These are phyloP conservation scores for Senna siamea DNA, from an alignment of 306 rosid species.

Conservation along the genomic window DNA sequence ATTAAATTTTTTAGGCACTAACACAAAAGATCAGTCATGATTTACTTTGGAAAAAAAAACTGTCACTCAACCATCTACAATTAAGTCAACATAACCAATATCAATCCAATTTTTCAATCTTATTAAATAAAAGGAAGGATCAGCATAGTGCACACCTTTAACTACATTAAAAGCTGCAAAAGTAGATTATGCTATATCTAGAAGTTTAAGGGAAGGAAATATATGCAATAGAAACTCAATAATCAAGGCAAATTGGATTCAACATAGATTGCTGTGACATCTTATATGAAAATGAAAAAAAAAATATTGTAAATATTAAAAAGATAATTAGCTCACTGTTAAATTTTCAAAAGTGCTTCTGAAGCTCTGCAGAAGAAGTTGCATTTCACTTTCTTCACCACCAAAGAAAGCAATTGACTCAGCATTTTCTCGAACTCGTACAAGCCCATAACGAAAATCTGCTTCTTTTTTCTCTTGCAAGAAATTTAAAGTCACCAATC, in stretches of 20 bases:
- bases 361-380: conserved; percentile 89
- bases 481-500: conserved; percentile 77
- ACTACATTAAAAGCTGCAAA: conserved; percentile 9
- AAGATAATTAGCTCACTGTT: conserved; percentile 52
- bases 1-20: neutral
- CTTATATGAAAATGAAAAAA: conserved; percentile 9
- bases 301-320: conserved; percentile 25
- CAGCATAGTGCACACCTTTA: neutral
- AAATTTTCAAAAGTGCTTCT: conserved; percentile 86
- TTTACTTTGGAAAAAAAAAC: conserved; percentile 30
- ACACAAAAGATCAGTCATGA: neutral
- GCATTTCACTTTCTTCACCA: conserved; percentile 90
- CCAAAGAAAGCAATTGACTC: conserved; percentile 95
- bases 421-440: conserved; percentile 93
- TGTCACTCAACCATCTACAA: neutral
- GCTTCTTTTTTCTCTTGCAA: conserved; percentile 99
- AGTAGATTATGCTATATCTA: neutral
- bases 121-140: no score
- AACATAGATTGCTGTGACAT: conserved; percentile 15
- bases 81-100: conserved; percentile 24
- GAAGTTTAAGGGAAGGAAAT: conserved; percentile 7
- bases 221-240: conserved; percentile 5
- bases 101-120: no score
- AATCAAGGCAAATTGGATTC: neutral
- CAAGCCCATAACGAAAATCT: conserved; percentile 97